These are phyloP conservation scores for Plasmodium ovale DNA, from an alignment of 169 alveolate genomes.

Conservation along the genomic window DNA sequence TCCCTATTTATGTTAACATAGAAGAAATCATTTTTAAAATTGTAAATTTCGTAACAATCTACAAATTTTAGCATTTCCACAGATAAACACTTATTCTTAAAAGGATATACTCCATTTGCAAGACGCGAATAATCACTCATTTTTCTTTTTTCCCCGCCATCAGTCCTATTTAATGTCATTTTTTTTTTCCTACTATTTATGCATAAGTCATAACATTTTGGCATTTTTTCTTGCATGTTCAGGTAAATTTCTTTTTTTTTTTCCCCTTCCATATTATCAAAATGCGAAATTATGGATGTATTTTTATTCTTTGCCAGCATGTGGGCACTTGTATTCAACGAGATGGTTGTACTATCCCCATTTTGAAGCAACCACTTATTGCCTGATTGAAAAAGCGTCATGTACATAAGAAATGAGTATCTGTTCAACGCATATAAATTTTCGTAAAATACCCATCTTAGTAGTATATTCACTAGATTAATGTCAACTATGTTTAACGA, in stretches of 20 bases:
- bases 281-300: neutral
- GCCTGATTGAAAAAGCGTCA: neutral
- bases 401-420: conserved; percentile 8
- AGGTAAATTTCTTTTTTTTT: neutral
- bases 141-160: neutral
- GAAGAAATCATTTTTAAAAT: conserved; percentile 24
- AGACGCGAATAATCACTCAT: neutral
- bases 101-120: neutral
- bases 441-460: conserved; percentile 43
- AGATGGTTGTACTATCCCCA: neutral
- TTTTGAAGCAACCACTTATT: neutral
- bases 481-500: conserved; percentile 35
- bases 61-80: conserved; percentile 23
- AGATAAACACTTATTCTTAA: neutral
- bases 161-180: neutral
- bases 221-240: neutral
- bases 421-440: conserved; percentile 35
- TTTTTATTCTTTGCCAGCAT: neutral
- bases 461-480: conserved; percentile 32
- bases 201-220: neutral
- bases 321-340: neutral
- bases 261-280: neutral
- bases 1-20: conserved; percentile 68
- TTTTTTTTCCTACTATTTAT: neutral
- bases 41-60: conserved; percentile 20